Conservation (phyloP, 306 rosid species). For the Pterocarpus macrocarpus region DNA sequence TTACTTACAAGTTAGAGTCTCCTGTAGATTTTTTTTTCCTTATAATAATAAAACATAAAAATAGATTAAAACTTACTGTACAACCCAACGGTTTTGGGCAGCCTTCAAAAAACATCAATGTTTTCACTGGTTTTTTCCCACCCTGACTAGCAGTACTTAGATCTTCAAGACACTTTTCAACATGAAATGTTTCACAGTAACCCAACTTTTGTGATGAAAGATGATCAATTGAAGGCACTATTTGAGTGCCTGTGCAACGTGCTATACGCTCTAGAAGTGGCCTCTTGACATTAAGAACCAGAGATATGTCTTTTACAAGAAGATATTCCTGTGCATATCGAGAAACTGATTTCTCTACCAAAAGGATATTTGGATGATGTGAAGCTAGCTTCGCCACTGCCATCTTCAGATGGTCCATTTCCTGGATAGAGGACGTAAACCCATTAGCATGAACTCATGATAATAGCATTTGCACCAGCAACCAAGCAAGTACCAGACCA, state of each 20-base stretch:
- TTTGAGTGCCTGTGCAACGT: conserved; percentile 92
- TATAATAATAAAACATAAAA: conserved; percentile 5
- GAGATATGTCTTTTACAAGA: conserved; percentile 86
- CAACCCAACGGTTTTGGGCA: conserved; percentile 98
- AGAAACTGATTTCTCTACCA: conserved; percentile 98
- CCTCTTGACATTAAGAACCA: conserved; percentile 89
- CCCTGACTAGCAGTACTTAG: conserved; percentile 69
- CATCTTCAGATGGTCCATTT: conserved; percentile 98
- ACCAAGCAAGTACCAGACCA: conserved; percentile 38
- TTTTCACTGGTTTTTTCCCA: conserved; percentile 78
- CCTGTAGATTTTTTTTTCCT: not conserved
- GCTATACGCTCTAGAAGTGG: conserved; percentile 93
- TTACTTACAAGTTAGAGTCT: conserved; percentile 18
- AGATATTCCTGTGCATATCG: conserved; percentile 95
- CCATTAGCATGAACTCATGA: conserved; percentile 32
- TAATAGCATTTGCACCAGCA: conserved; percentile 32
- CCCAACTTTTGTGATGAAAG: conserved; percentile 86
- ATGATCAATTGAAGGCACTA: conserved; percentile 86
- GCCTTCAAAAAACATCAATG: conserved; percentile 97
- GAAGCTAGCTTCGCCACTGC: conserved; percentile 94
- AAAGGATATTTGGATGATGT: conserved; percentile 82
- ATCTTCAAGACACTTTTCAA: conserved; percentile 81
- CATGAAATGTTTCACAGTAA: conserved; percentile 83
- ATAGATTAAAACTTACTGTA: conserved; percentile 75
- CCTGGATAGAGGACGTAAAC: conserved; percentile 64